Evolutionary conservation across 441 rosid genomes (phyloP), one percentile per base, ranked within the genome.

Genomic region (Erysimum cheiri): DNA sequence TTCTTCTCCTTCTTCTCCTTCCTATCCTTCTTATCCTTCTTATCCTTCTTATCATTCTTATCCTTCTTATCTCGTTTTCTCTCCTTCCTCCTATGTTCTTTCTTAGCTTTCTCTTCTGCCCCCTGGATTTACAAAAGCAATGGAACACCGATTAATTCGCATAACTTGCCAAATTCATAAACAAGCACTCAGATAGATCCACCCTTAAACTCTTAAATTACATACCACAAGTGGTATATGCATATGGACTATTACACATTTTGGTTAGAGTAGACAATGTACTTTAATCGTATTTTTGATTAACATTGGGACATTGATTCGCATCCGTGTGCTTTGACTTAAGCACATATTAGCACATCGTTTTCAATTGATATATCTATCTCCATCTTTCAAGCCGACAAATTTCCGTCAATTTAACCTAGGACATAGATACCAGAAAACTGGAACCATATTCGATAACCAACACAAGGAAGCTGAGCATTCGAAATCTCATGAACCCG

Each of bases 21-120:
- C 43, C 53, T 77, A 36, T 80, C 77, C 60, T 78, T 81, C 55
- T 66, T 81, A 19, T 77, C 66, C 29, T 81, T 84, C 46, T 78
- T 80, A 6, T 80, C 77, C 60, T 78, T 81, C 55, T 71, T 81
- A 19, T 77, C 66, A 24, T 81, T 84, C 46, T 80, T 80, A 6
- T 80, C 71, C 69, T 81, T 85, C 67, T 84, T 82, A 48, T 81
- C 71, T 65, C 77, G 67, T 72, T 77, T 71, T 32, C 76, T 77
- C 31, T 69, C 81, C 70, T 69, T 75, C 64, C 68, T 74, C 66
- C 59, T 77, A 52, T 47, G 60, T 76, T 82, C 77, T 79, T 70
- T 77, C 81, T 69, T 48, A 73, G 77, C 83, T 75, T 81, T 78
- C 72, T 85, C 78, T 40, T 75, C 79, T 58, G 59, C 74, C 59